Conservation (phyloP, 2,329 filamentous ascomycete genomes). For the Aspergillus caelatus region DNA sequence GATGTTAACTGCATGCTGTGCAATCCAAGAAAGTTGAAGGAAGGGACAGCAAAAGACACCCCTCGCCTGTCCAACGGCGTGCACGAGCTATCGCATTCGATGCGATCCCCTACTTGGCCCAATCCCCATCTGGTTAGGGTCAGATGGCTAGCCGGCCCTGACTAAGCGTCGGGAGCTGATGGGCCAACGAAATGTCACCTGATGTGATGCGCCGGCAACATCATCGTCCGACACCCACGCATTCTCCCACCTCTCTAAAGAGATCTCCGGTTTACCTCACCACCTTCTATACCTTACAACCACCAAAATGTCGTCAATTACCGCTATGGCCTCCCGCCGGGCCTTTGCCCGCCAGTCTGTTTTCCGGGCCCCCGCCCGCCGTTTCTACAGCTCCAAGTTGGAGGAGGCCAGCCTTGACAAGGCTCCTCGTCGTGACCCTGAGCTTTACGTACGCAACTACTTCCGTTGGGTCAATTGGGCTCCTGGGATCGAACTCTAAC, state of each 20-base stretch:
- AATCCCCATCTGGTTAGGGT: constrained; percentile 18
- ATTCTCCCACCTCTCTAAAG: constrained; percentile 32
- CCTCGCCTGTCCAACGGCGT: background rate
- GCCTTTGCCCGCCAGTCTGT: constrained; percentile 44
- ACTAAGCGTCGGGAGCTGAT: constrained; percentile 23
- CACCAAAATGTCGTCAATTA: constrained; percentile 46
- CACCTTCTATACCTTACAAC: constrained; percentile 20
- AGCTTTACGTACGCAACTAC: constrained; percentile 67
- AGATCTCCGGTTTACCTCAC: constrained; percentile 11
- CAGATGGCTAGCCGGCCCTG: constrained; percentile 13
- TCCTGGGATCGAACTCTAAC: constrained; percentile 23
- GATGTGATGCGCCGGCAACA: constrained; percentile 34
- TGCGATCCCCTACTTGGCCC: constrained; percentile 4
- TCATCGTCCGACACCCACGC: constrained; percentile 35
- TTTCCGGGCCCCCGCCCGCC: constrained; percentile 46
- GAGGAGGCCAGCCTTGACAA: constrained; percentile 59
- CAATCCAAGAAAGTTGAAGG: background rate
- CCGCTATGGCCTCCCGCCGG: constrained; percentile 45
- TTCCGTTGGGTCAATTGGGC: constrained; percentile 9
- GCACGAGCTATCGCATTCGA: background rate
- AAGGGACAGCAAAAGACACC: background rate
- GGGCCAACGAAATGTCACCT: constrained; percentile 29
- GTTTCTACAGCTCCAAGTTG: constrained; percentile 45
- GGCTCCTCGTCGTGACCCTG: constrained; percentile 70
- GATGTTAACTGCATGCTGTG: constrained; percentile 6